A percentile compares a stretch with the other conserved stretches of the same genome.
Conservation (phyloP, 2,329 filamentous ascomycete genomes). For the Apiospora sp. region DNA sequence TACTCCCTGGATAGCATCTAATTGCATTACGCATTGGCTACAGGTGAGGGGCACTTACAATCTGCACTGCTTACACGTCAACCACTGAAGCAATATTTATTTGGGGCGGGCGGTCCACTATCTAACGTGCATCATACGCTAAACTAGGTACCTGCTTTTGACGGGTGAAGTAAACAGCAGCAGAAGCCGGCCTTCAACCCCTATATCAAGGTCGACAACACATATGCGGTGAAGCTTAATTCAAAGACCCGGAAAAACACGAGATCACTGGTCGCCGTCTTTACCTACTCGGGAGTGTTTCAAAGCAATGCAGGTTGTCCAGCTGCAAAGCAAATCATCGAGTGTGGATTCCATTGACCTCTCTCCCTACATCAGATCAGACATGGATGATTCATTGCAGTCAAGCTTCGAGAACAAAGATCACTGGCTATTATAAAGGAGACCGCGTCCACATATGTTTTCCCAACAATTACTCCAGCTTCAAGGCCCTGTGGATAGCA, state of each 20-base stretch:
- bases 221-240: conserved; percentile 19
- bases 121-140: conserved; percentile 20
- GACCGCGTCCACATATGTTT: not conserved
- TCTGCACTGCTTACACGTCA: conserved; percentile 9
- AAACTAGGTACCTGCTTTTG: conserved; percentile 12
- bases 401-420: not conserved
- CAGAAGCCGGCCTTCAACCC: conserved; percentile 2
- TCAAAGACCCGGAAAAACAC: conserved; percentile 4
- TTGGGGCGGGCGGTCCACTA: conserved; percentile 13
- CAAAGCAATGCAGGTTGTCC: not conserved
- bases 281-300: not conserved
- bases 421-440: not conserved
- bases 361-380: conserved; percentile 3
- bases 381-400: not conserved
- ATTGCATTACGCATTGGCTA: conserved; percentile 14
- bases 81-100: conserved; percentile 19
- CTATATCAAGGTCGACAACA: conserved; percentile 7
- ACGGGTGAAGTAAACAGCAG: not conserved
- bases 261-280: not conserved
- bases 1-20: conserved; percentile 13
- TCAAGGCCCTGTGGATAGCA: not conserved
- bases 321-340: conserved; percentile 17
- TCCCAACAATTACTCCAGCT: not conserved
- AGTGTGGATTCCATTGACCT: conserved; percentile 13
- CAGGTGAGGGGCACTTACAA: conserved; percentile 17